These are phyloP conservation scores for Puccinia triticina DNA, from an alignment of 1,284 basidiomycete species.

Conservation along the genomic window DNA sequence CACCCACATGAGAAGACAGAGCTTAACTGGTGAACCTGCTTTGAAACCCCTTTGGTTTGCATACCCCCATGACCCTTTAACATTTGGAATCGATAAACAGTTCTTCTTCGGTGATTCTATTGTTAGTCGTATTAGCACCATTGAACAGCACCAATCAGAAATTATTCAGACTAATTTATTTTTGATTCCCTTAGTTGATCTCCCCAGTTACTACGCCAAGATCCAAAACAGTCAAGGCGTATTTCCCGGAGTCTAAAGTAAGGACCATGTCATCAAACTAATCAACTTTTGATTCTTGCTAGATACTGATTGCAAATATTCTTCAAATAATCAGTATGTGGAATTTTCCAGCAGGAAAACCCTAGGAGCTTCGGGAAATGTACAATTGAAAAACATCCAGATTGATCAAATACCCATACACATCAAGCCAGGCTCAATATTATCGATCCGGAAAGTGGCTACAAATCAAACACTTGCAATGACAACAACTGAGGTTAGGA, in stretches of 20 bases:
- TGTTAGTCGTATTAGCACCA: constrained; percentile 33
- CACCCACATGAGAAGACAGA: constrained; percentile 69
- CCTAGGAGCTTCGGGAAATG: constrained; percentile 64
- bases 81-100: constrained; percentile 70
- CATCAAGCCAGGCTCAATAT: constrained; percentile 67
- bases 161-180: neutral
- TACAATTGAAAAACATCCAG: constrained; percentile 65
- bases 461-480: constrained; percentile 62
- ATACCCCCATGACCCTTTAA: constrained; percentile 70
- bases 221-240: constrained; percentile 67
- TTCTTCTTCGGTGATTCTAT: constrained; percentile 72
- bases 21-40: constrained; percentile 69
- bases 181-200: constrained; percentile 62
- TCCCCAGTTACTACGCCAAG: constrained; percentile 71
- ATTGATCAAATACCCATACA: constrained; percentile 69
- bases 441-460: constrained; percentile 65
- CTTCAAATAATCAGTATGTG: constrained; percentile 56
- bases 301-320: neutral
- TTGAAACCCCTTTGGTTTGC: constrained; percentile 75
- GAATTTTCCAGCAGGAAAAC: constrained; percentile 67
- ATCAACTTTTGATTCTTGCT: neutral
- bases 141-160: neutral
- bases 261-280: constrained; percentile 56
- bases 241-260: constrained; percentile 70
- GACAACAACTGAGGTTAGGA: constrained; percentile 67